Conservation (phyloP, 208 protist species). For the Kentomonas sorsogonicus region DNA sequence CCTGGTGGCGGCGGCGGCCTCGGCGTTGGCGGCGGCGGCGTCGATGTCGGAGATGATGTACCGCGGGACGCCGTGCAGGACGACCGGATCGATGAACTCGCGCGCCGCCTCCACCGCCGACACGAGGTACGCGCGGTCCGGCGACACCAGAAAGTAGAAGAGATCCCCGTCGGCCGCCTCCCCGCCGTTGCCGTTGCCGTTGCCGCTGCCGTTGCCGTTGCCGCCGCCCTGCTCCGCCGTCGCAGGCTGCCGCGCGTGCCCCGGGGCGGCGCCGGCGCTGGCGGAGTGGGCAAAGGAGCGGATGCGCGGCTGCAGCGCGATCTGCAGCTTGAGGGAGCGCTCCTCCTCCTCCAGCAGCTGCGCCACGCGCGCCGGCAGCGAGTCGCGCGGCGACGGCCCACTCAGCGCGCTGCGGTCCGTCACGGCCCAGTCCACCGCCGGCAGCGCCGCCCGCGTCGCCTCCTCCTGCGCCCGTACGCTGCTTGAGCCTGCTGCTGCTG, state of each 20-base stretch:
- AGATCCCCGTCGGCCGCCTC: slow-evolving; percentile 20
- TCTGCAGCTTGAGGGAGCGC: slow-evolving; percentile 51
- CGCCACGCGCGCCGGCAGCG: slow-evolving; percentile 48
- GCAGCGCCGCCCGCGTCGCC: slow-evolving; percentile 34
- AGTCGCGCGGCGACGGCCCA: too few species aligned
- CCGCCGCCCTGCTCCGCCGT: too few species aligned
- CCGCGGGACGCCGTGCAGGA: slow-evolving; percentile 53
- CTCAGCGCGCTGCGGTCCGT: too few species aligned
- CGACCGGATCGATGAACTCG: slow-evolving; percentile 62
- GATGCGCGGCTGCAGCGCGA: slow-evolving; percentile 77
- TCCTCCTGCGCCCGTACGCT: background rate
- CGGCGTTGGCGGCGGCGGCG: slow-evolving; percentile 31
- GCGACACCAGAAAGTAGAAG: slow-evolving; percentile 82
- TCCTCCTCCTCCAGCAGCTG: slow-evolving; percentile 67
- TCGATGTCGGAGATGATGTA: slow-evolving; percentile 85
- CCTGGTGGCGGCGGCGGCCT: slow-evolving; percentile 5
- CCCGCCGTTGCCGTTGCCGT: background rate
- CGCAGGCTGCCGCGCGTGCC: background rate
- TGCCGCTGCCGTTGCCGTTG: background rate
- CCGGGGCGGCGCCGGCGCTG: background rate
- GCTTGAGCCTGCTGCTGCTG: background rate
- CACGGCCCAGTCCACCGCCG: slow-evolving; percentile 24
- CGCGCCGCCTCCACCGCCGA: slow-evolving; percentile 41
- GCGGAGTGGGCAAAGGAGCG: slow-evolving; percentile 34
- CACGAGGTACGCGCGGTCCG: slow-evolving; percentile 65